phyloP scores from a whole-genome alignment of 1,284 basidiomycete species.

The Boletellus deceptivus region DNA sequence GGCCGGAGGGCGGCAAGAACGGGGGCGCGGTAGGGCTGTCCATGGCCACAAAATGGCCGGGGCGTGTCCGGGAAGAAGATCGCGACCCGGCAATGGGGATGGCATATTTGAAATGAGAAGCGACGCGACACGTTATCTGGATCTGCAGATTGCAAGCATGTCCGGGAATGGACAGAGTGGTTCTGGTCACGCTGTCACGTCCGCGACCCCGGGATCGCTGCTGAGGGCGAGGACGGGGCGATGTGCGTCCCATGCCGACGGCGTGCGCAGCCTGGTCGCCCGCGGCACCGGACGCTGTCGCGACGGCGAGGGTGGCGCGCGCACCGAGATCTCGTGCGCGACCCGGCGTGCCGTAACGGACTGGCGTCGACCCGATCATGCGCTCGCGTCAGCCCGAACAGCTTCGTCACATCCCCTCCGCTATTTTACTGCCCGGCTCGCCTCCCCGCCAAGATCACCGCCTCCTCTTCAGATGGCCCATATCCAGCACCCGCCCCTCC shows the following conservation, averaged over 20 bases:
- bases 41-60: too few relatives aligned
- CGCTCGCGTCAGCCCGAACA: slow-evolving; percentile 23
- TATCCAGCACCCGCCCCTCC: slow-evolving; percentile 29
- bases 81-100: slow-evolving; percentile 5
- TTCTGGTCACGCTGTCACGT: slow-evolving; percentile 21
- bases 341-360: slow-evolving; percentile 25
- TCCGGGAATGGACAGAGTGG: slow-evolving; percentile 17
- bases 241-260: not conserved
- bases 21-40: slow-evolving; percentile 17
- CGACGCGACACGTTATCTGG: slow-evolving; percentile 28
- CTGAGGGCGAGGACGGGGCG: not conserved
- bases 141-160: slow-evolving; percentile 30
- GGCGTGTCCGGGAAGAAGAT: slow-evolving; percentile 5
- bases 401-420: slow-evolving; percentile 16
- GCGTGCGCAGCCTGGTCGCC: not conserved
- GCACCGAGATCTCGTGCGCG: not conserved
- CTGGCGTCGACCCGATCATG: slow-evolving; percentile 28
- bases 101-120: slow-evolving; percentile 35
- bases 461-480: not conserved
- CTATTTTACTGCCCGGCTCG: not conserved
- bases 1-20: slow-evolving; percentile 2
- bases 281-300: too few relatives aligned
- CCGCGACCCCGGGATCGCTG: not conserved
- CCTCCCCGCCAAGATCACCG: slow-evolving; percentile 8
- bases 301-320: not conserved